Conservation (phyloP, 1,284 basidiomycete genomes). For the Ceratobasidium sp. region DNA sequence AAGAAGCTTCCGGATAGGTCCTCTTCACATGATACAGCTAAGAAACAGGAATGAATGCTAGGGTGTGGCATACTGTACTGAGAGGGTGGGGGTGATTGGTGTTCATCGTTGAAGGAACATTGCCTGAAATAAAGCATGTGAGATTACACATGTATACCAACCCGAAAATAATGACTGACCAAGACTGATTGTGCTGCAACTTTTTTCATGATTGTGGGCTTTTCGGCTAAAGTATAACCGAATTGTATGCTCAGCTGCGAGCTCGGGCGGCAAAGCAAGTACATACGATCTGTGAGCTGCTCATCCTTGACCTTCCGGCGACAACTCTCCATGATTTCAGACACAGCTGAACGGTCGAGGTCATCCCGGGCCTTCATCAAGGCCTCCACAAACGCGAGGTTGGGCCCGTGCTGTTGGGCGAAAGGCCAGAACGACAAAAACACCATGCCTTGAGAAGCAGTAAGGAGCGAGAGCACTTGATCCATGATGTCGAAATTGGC, state of each 20-base stretch:
- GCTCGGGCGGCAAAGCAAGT: not conserved
- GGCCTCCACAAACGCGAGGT: conserved; percentile 90
- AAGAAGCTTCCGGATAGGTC: conserved; percentile 79
- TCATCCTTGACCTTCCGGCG: conserved; percentile 94
- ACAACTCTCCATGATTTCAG: conserved; percentile 94
- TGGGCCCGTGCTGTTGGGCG: conserved; percentile 95
- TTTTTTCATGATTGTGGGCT: conserved; percentile 89
- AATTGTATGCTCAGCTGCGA: conserved; percentile 33
- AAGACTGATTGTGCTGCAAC: conserved; percentile 80
- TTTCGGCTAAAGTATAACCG: conserved; percentile 64
- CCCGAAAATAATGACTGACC: conserved; percentile 67
- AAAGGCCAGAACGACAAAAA: conserved; percentile 97
- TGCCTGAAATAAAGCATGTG: conserved; percentile 43
- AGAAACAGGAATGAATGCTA: conserved; percentile 25
- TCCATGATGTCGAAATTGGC: conserved; percentile 89
- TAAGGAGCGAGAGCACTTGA: conserved; percentile 84
- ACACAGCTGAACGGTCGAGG: conserved; percentile 87
- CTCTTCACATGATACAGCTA: conserved; percentile 49
- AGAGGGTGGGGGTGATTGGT: conserved; percentile 17
- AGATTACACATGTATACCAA: conserved; percentile 16
- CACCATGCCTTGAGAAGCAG: conserved; percentile 91
- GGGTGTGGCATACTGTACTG: conserved; percentile 10
- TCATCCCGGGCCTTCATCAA: conserved; percentile 92
- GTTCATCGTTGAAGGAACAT: conserved; percentile 46
- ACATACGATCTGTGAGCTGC: conserved; percentile 84